Conservation (phyloP, 2,329 filamentous ascomycete species). For the Monosporascus sp. region DNA sequence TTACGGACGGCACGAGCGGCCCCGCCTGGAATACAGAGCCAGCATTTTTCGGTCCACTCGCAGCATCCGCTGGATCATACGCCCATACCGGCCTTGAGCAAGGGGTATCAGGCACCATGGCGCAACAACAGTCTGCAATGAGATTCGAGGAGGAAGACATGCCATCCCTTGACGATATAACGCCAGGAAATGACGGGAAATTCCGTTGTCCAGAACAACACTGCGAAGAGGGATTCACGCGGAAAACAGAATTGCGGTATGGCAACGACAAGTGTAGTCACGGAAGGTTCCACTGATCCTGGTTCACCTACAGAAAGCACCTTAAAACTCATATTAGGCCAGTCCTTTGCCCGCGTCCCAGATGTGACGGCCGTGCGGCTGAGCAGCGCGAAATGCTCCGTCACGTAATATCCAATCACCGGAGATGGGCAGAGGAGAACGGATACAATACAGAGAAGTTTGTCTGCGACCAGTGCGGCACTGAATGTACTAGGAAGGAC, state of each 20-base stretch:
- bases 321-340: not conserved
- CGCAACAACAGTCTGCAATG: fast-evolving
- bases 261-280: not conserved
- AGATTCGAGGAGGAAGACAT: not conserved
- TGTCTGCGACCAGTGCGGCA: not conserved
- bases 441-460: not conserved
- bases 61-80: not conserved
- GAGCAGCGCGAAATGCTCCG: not conserved
- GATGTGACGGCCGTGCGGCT: not conserved
- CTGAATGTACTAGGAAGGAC: not conserved
- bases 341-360: not conserved
- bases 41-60: not conserved
- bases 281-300: not conserved
- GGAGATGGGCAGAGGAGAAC: not conserved
- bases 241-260: not conserved
- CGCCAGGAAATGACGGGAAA: not conserved
- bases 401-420: not conserved
- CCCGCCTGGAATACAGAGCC: not conserved
- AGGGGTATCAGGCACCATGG: not conserved
- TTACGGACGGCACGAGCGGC: not conserved
- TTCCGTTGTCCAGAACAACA: not conserved
- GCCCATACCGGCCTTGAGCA: not conserved
- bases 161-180: not conserved
- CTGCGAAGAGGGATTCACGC: not conserved
- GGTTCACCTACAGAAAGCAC: not conserved